Evolutionary conservation across 2,329 filamentous ascomycete species (phyloP).

Genomic region (Fusarium goolgardi): DNA sequence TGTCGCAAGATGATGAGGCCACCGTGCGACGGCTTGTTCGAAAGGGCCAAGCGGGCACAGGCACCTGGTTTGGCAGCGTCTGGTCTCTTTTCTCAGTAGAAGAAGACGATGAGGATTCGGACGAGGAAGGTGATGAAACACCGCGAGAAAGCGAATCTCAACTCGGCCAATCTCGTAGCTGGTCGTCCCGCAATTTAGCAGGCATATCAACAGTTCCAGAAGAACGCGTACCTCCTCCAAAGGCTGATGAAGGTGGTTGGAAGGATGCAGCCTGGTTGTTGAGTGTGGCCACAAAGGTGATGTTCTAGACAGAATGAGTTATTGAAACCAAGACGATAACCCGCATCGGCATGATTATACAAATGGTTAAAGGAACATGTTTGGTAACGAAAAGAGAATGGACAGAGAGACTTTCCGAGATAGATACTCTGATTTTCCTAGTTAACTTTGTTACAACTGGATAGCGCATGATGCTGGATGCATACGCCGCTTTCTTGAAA

Average conservation of each 20-base stretch:
- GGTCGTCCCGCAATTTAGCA: slow-evolving; percentile 55
- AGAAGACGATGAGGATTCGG: slow-evolving; percentile 66
- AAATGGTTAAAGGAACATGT: background rate
- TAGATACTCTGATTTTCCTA: background rate
- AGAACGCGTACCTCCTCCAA: slow-evolving; percentile 61
- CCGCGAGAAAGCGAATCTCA: slow-evolving; percentile 45
- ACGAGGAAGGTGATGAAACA: slow-evolving; percentile 55
- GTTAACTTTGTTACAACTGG: background rate
- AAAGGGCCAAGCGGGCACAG: slow-evolving; percentile 62
- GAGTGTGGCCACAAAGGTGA: slow-evolving; percentile 71
- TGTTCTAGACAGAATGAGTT: slow-evolving; percentile 57
- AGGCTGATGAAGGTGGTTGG: slow-evolving; percentile 70
- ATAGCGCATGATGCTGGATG: background rate
- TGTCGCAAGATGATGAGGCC: slow-evolving; percentile 67
- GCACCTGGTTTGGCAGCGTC: slow-evolving; percentile 69
- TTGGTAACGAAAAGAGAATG: slow-evolving; percentile 7
- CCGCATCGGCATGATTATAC: slow-evolving; percentile 11
- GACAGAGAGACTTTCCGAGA: slow-evolving; percentile 3
- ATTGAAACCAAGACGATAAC: slow-evolving; percentile 4
- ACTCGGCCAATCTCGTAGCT: slow-evolving; percentile 48
- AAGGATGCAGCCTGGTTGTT: slow-evolving; percentile 75
- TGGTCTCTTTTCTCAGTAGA: slow-evolving; percentile 73
- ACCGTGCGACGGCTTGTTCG: slow-evolving; percentile 68
- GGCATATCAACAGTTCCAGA: slow-evolving; percentile 56
- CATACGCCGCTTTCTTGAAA: background rate